Conservation (phyloP, 805 yeast genomes). For the Hanseniaspora lindneri region DNA sequence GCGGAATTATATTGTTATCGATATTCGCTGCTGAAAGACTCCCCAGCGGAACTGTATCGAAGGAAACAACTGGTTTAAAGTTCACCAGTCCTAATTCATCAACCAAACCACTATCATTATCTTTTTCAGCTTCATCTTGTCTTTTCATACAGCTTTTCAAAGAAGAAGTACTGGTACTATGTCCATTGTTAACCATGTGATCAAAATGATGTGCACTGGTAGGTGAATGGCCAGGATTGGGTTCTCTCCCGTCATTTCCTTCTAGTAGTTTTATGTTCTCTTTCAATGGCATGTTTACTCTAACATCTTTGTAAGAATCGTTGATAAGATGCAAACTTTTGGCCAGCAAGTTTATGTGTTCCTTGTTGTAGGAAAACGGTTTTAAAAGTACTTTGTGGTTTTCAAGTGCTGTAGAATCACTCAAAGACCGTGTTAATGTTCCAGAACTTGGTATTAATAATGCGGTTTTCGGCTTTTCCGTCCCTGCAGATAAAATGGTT, state of each 20-base stretch:
- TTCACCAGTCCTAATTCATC: conserved; percentile 14
- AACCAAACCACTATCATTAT: neutral
- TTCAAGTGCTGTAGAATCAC: too few species aligned
- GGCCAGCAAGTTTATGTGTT: conserved; percentile 8
- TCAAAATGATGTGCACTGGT: neutral
- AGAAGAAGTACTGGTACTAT: conserved; percentile 22
- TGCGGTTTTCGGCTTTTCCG: neutral
- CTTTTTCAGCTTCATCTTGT: neutral
- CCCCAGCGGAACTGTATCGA: conserved; percentile 28
- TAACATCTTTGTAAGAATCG: conserved; percentile 9
- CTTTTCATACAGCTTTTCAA: conserved; percentile 16
- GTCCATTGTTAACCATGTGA: conserved; percentile 21
- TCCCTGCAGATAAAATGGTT: neutral
- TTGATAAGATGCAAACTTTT: conserved; percentile 1
- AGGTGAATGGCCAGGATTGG: too few species aligned
- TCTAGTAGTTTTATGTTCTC: conserved; percentile 4
- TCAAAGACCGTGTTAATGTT: neutral
- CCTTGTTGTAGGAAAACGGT: conserved; percentile 3
- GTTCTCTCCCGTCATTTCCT: neutral
- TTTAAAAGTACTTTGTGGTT: neutral
- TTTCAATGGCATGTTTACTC: conserved; percentile 3
- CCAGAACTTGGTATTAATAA: neutral
- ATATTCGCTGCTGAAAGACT: conserved; percentile 19
- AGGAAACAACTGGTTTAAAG: conserved; percentile 26
- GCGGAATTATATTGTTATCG: conserved; percentile 23